Evolutionary conservation across 73 alveolate species (phyloP).

Genomic region (Tetrahymena thermophila): DNA sequence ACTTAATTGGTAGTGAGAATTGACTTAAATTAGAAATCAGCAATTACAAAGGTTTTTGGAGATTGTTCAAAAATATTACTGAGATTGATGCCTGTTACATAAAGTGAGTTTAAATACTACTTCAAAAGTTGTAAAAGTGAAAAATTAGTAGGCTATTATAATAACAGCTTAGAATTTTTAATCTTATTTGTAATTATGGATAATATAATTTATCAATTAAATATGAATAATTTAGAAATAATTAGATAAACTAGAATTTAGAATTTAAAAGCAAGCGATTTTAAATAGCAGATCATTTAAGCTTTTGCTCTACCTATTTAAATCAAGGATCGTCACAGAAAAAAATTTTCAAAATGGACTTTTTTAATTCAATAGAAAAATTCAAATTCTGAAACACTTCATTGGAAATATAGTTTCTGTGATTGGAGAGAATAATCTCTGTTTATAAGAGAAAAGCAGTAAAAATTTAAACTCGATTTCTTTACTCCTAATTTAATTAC

Average conservation of each 20-base stretch:
- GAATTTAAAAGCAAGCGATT: background rate
- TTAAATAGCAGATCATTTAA: no score
- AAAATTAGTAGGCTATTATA: background rate
- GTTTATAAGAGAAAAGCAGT: background rate
- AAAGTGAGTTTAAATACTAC: background rate
- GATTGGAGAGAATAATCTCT: background rate
- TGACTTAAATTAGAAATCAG: background rate
- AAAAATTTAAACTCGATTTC: background rate
- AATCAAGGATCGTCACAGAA: background rate
- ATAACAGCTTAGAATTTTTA: background rate
- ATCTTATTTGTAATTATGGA: background rate
- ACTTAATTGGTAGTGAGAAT: background rate
- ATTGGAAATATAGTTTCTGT: background rate
- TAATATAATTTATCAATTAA: background rate
- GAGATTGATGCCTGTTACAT: background rate
- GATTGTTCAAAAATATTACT: background rate
- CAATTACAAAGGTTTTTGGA: background rate
- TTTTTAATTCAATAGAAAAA: no score
- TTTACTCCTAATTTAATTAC: background rate
- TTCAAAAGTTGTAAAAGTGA: background rate
- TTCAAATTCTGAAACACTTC: background rate
- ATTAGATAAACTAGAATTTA: background rate
- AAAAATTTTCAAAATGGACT: background rate
- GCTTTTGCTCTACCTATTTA: background rate
- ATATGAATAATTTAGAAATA: background rate